Base-by-base conservation (phyloP, 352 stramenopile genomes). In the Pythium monospermum region DNA sequence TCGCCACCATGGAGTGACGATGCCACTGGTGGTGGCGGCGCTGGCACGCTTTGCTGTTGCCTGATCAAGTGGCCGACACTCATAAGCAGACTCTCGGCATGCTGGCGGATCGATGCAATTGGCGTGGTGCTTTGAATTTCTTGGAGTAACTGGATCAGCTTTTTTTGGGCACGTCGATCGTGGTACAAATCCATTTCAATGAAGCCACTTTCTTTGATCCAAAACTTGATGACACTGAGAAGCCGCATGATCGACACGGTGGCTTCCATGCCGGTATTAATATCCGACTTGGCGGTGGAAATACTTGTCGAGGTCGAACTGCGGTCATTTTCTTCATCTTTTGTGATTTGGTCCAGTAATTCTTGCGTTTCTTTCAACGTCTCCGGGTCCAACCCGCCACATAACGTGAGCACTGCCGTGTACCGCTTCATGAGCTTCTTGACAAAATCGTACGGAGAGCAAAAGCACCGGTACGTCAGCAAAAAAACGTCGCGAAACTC, bases 341-440 rank as follows among this genome's bases (percentile, higher is more conserved):
- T 52, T 2, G 71, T 69, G 45, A 88, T 82, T 59, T 91, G 73
- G 18, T 87, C 76, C 6, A 88, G 58, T 23, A 88, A 25, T 11
- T 63, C 50, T 56, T 91, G 73, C 3, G 74, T 88, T 59, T 87
- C 71, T 42, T 73, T 57, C 16, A 88, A 61, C 6, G 68, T 74
- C 26, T 81, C 66, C 0, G 64, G 59, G 46, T 86, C 72, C 6
- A 87, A 32, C 0, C 64, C 68, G 0, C 59, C 64, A 28, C 76
- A 86, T 3, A 91, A 43, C 7, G 70, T 82, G 6, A 87, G 50
- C 36, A 91, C 81, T 0, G 81, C 83, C 3, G 64, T 86, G 59
- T 94, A 94, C 8, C 83, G 71, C 57, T 94, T 94, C 61, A 87
- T 69, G 15, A 94, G 68, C 52, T 94, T 94, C 64, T 92, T 92